phyloP scores from a whole-genome alignment of 192 early-diverging fungal genomes.

The Dimargaris cristalligena region DNA sequence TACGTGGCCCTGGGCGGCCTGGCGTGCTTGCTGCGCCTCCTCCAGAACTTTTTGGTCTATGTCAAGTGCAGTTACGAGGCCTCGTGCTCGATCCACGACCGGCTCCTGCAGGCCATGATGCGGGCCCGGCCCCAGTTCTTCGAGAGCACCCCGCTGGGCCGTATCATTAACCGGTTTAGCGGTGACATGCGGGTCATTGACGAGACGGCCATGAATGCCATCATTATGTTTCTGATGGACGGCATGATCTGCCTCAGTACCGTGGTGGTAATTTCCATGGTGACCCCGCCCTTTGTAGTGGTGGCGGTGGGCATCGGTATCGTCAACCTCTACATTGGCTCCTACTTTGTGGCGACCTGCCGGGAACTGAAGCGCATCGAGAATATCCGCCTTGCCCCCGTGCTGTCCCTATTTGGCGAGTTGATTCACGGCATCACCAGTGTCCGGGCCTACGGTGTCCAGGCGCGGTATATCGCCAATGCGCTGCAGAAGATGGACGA shows the following conservation, averaged over 20 bases:
- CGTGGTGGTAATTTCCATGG: constrained; percentile 38
- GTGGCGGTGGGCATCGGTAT: constrained; percentile 36
- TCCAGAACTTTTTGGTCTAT: constrained; percentile 26
- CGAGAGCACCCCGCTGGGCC: constrained; percentile 76
- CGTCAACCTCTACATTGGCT: constrained; percentile 45
- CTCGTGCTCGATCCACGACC: constrained; percentile 36
- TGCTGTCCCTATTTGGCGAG: constrained; percentile 72
- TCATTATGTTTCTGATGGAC: constrained; percentile 32
- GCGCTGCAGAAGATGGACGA: constrained; percentile 43
- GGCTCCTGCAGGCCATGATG: constrained; percentile 35
- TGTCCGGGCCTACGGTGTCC: constrained; percentile 68
- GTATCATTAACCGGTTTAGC: constrained; percentile 77
- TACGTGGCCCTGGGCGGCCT: constrained; percentile 42
- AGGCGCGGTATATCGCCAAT: constrained; percentile 44
- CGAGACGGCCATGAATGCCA: constrained; percentile 30
- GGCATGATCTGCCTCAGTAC: constrained; percentile 35
- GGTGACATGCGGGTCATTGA: constrained; percentile 77
- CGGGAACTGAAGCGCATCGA: constrained; percentile 84
- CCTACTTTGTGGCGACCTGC: constrained; percentile 56
- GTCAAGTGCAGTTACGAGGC: constrained; percentile 31
- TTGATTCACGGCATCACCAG: constrained; percentile 56
- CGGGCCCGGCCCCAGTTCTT: constrained; percentile 72
- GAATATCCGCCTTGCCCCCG: constrained; percentile 52
- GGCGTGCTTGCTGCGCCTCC: constrained; percentile 23
- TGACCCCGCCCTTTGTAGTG: constrained; percentile 58